These are phyloP conservation scores for Saksenaea vasiformis DNA, from an alignment of 371 early-diverging fungal species.

Conservation along the genomic window DNA sequence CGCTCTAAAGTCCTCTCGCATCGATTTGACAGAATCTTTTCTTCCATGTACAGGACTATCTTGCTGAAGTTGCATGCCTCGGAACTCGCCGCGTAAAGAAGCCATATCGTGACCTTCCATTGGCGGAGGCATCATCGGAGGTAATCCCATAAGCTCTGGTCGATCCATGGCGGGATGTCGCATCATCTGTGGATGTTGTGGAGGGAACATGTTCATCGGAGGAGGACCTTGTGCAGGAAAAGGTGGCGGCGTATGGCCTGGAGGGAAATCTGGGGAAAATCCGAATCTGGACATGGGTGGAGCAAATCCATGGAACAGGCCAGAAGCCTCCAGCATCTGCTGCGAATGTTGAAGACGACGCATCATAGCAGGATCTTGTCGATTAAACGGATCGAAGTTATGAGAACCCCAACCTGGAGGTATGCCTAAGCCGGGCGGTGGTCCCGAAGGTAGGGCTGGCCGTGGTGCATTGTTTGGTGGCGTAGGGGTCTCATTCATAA, in stretches of 20 bases:
- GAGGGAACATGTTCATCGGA: constrained; percentile 31
- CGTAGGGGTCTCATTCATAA: constrained; percentile 13
- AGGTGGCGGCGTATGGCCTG: constrained; percentile 16
- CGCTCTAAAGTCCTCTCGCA: constrained; percentile 65
- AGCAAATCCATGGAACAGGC: constrained; percentile 35
- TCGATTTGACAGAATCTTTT: constrained; percentile 26
- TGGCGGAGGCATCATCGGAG: constrained; percentile 12
- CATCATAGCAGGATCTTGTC: constrained; percentile 45
- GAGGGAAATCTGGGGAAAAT: constrained; percentile 12
- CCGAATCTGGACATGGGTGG: constrained; percentile 18
- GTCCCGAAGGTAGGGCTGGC: constrained; percentile 12
- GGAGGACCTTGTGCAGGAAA: constrained; percentile 18
- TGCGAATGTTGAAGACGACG: constrained; percentile 55
- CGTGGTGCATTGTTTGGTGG: constrained; percentile 21
- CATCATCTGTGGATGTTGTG: constrained; percentile 31
- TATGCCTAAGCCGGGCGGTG: constrained; percentile 25
- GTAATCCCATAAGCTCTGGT: constrained; percentile 7
- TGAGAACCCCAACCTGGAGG: constrained; percentile 41
- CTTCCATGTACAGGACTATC: constrained; percentile 3
- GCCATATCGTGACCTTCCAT: constrained; percentile 12
- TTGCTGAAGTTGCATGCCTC: constrained; percentile 4
- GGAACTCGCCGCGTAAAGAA: constrained; percentile 3
- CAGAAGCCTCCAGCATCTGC: constrained; percentile 52
- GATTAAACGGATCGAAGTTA: constrained; percentile 44
- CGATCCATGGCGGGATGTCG: constrained; percentile 17